Evolutionary conservation across 1,284 basidiomycete species (phyloP).

Genomic region (Apiotrichum brassicae): DNA sequence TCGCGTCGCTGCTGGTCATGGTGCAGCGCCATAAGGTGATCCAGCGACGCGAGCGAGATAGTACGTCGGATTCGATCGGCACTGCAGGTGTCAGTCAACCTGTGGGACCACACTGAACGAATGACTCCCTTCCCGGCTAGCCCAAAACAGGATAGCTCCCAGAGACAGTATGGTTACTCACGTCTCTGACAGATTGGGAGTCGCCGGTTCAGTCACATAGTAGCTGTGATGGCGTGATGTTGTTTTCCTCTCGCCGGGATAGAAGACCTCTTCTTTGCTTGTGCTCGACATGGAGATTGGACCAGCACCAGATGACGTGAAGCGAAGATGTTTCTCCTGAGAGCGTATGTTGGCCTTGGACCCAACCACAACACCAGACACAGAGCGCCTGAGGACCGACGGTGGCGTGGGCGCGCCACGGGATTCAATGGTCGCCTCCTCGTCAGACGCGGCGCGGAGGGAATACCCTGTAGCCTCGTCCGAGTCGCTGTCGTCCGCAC

Average conservation of each 20-base stretch:
- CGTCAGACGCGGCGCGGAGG: not conserved
- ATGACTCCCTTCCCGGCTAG: no score
- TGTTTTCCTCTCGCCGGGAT: conserved; percentile 1
- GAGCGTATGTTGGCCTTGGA: not conserved
- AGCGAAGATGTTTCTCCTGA: conserved; percentile 13
- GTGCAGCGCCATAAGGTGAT: conserved; percentile 36
- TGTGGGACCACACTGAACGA: no score
- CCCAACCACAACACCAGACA: conserved; percentile 1
- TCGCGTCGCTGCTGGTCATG: conserved; percentile 29
- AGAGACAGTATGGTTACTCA: no score
- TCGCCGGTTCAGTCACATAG: conserved; percentile 35
- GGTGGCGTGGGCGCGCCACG: not conserved
- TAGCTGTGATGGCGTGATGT: not conserved
- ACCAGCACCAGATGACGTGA: conserved; percentile 4
- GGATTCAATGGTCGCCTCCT: not conserved
- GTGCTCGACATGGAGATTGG: not conserved
- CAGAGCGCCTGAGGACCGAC: conserved; percentile 3
- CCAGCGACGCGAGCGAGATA: conserved; percentile 45
- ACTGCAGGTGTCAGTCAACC: conserved; percentile 18
- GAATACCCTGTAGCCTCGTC: not conserved
- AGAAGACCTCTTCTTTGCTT: not conserved
- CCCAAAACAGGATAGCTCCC: no score
- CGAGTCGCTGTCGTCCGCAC: not conserved
- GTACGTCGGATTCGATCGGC: conserved; percentile 46
- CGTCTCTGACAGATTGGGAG: conserved; percentile 46